phyloP scores from a whole-genome alignment of 2,329 filamentous ascomycete species.

The Aspergillus transmontanensis region DNA sequence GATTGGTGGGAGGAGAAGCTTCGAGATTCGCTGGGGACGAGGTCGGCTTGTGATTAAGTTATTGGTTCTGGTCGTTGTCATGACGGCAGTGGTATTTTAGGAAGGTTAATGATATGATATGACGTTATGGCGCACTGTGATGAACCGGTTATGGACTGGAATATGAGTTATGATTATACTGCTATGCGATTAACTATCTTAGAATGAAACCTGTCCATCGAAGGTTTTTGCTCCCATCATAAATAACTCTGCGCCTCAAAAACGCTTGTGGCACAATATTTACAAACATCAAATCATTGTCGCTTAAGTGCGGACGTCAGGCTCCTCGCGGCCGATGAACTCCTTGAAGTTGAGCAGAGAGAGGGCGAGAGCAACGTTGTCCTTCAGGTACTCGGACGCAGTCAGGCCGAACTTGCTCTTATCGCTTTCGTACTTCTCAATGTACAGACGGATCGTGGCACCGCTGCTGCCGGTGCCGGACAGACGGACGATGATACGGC shows the following conservation, averaged over 20 bases:
- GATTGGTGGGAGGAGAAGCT: conserved; percentile 72
- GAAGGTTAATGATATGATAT: not conserved
- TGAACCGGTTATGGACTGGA: conserved; percentile 5
- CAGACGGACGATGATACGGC: conserved; percentile 89
- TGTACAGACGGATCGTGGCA: conserved; percentile 93
- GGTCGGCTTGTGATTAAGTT: conserved; percentile 8
- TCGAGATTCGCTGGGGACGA: not conserved
- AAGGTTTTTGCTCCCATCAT: not conserved
- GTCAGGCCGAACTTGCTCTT: conserved; percentile 75
- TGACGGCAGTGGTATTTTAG: not conserved
- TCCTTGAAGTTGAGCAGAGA: conserved; percentile 90
- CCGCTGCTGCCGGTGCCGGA: conserved; percentile 94
- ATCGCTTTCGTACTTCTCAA: conserved; percentile 92
- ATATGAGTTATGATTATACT: conserved; percentile 5
- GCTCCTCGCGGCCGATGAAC: conserved; percentile 87
- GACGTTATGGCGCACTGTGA: not conserved
- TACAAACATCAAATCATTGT: conserved; percentile 1
- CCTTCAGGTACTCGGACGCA: conserved; percentile 91
- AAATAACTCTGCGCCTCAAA: not conserved
- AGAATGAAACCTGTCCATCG: not conserved
- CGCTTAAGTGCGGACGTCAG: conserved; percentile 87
- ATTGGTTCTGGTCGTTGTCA: not conserved
- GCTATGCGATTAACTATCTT: conserved; percentile 7
- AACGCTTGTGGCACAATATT: not conserved
- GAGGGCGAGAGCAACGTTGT: conserved; percentile 83